Percentiles rank a stretch among this genome's conserved stretches.
Evolutionary conservation across 345 rosid genomes (phyloP).

Genomic region (rapeseed (Brassica napus)): DNA sequence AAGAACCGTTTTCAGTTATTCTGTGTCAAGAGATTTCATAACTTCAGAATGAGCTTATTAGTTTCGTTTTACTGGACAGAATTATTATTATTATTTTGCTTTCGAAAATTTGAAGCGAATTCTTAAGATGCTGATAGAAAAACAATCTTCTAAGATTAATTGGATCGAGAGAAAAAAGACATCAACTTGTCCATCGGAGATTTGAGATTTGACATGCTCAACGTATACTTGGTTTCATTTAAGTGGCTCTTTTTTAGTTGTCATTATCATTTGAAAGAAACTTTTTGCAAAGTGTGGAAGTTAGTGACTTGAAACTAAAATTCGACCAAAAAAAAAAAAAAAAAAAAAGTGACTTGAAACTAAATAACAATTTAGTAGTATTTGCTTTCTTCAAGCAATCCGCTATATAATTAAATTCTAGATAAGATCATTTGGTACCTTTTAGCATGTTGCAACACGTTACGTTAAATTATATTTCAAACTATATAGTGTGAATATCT

Average conservation of each 20-base stretch:
- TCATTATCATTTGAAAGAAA: conserved; percentile 3
- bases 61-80: background rate
- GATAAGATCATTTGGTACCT: background rate
- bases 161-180: background rate
- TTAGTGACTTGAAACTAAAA: conserved; percentile 5
- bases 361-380: background rate
- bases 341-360: background rate
- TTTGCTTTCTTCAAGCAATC: conserved; percentile 9
- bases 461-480: background rate
- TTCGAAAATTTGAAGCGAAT: background rate
- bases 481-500: background rate
- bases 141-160: background rate
- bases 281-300: background rate
- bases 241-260: background rate
- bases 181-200: background rate
- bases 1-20: background rate
- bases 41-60: background rate
- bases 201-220: conserved; percentile 3
- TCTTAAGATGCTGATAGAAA: background rate
- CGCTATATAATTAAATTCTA: background rate
- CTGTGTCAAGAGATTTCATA: background rate
- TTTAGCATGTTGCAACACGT: background rate
- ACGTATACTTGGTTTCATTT: background rate
- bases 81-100: background rate
- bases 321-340: too few relatives aligned